Base-by-base conservation (phyloP, 208 protist genomes). In the Wallacemonas sp. region DNA sequence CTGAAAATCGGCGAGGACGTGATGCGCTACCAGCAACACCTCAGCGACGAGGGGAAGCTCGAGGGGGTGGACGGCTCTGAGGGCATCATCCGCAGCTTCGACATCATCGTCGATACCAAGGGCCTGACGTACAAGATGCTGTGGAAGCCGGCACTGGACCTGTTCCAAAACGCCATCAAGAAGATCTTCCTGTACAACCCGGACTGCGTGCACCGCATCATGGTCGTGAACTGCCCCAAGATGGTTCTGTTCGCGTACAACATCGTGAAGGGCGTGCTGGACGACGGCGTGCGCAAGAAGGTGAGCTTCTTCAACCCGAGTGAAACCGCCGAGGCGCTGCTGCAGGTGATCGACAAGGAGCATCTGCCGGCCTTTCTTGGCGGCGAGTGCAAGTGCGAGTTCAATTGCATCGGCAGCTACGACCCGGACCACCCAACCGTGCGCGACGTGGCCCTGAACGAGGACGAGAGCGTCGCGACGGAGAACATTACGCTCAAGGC, bases 161-260 rank as follows among this genome's bases (percentile, higher is more conserved):
- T 86, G 49, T 74, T 87, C 23, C 79, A 77, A 59, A 59, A 68
- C 3, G 68, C 48, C 12, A 59, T 88, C 29, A 65, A 66, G 28
- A 71, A 63, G 38, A 77, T 88, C 41, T 78, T 76, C 68, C 22
- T 23, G 29, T 68, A 82, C 67, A 82, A 82, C 44, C 74, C 79
- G 22, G 82, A 92, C 65, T 82, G 69, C 23, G 62, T 92, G 8
- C 67, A 87, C 65, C 81, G 82, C 63, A 62, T 92, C 48, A 54
- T 86, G 41, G 77, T 82, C 26, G 75, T 87, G 12, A 92, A 92
- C 70, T 84, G 75, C 69, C 82, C 86, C 20, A 63, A 59, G 5
- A 86, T 92, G 80, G 72, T 92, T 18, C 70, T 72, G 50, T 83
- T 92, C 42, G 86, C 77, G 25, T 92, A 81, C 64, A 61, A 67